Base-by-base conservation (phyloP, 192 early-diverging fungal genomes). In the Glomus cerebriforme region DNA sequence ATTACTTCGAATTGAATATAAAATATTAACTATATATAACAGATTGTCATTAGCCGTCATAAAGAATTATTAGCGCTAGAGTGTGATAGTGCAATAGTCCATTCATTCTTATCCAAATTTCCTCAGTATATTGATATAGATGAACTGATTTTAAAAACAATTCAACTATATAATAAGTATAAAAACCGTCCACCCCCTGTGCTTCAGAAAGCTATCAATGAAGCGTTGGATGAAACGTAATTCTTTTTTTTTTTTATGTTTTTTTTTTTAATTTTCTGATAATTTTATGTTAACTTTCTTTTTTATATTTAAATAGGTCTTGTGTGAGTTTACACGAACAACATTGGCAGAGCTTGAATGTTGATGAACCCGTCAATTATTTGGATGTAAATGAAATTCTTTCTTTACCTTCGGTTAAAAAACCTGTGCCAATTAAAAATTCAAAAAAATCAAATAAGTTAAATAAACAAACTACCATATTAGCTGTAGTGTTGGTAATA, bases 51-150 rank as follows among this genome's bases (percentile, higher is more conserved):
- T 26, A 78, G 82, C 4, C 74, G 85, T 4, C 75, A 81, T 19
- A 77, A 86, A n/a, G 74, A 83, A n/a, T 49, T 90, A 2, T 77
- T 90, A 5, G 39, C 78, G 22, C 68, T 84, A 34, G 82, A 83
- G 39, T 78, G 80, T 62, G 88, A 90, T 54, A 82, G 77, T 13
- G 85, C 86, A 12, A 80, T 72, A 47, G 73, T 90, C 0, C 88
- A 90, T 47, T 82, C 82, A 19, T 88, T 86, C 45, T 59, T 90
- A 49, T 84, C 87, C 35, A 88, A 87, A 78, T 81, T 90, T 31
- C 88, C 88, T 7, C 80, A 83, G 49, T 70, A 85, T 13, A 62
- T 86, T 2, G 84, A 90, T 71, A 32, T 90, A 0, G 84, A 88
- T 31, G 22, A 58, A 8, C 15, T 86, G 0, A 84, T 87, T 17